phyloP scores from a whole-genome alignment of 805 yeast genomes.

The Wickerhamiella lipophila region DNA sequence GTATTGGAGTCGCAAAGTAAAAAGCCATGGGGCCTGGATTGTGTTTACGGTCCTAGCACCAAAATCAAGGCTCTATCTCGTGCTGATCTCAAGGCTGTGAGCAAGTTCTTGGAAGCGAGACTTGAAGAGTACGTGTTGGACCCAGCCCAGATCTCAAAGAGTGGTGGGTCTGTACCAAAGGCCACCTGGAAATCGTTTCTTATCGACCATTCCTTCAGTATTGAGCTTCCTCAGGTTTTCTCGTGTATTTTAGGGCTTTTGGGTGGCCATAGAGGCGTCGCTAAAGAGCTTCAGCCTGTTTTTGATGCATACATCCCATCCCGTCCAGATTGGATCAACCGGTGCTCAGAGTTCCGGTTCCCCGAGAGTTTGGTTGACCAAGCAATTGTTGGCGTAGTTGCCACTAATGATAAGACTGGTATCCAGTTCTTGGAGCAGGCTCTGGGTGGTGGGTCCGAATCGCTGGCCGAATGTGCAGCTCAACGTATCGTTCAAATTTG shows the following conservation, averaged over 20 bases:
- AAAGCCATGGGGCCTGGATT: conserved; percentile 26
- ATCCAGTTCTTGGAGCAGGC: conserved; percentile 48
- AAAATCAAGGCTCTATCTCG: conserved; percentile 32
- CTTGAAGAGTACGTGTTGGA: conserved; percentile 40
- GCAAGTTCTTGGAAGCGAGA: conserved; percentile 30
- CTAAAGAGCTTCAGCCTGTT: conserved; percentile 34
- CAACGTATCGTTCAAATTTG: conserved; percentile 45
- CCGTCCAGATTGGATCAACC: conserved; percentile 36
- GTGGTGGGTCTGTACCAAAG: conserved; percentile 27
- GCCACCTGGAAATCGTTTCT: conserved; percentile 23
- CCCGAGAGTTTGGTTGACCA: conserved; percentile 44
- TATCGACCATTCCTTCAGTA: conserved; percentile 23
- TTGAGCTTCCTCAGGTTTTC: conserved; percentile 46
- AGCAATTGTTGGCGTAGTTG: conserved; percentile 45
- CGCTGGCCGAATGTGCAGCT: conserved; percentile 35
- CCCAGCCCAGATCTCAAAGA: conserved; percentile 29
- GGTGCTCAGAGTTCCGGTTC: conserved; percentile 38
- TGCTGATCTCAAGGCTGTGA: conserved; percentile 43
- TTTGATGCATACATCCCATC: conserved; percentile 35
- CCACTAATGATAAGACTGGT: conserved; percentile 50
- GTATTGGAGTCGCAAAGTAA: conserved; percentile 13
- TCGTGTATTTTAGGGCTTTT: conserved; percentile 36
- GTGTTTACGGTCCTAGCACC: conserved; percentile 39
- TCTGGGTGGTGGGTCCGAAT: conserved; percentile 31
- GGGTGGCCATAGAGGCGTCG: conserved; percentile 29